Conservation (phyloP, 345 rosid genomes). For the Geranium rotundifolium region DNA sequence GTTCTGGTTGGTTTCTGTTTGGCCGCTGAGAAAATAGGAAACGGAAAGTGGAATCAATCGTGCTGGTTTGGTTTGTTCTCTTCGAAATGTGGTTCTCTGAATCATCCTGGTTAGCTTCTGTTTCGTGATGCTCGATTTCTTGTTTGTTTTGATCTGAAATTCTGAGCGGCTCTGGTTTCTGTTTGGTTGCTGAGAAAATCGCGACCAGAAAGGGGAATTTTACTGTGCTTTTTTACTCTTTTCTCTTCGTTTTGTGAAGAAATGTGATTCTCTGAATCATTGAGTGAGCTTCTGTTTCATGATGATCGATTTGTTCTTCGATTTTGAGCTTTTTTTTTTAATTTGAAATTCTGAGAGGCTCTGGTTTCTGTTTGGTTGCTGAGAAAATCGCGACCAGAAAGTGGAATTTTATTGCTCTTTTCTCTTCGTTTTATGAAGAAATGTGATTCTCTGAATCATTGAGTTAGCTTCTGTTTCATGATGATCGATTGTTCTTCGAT, state of each 20-base stretch:
- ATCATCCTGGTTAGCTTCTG: background rate
- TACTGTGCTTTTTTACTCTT: no score
- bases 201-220: background rate
- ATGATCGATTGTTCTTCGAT: no score
- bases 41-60: background rate
- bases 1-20: no score
- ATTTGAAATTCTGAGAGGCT: background rate
- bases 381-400: background rate
- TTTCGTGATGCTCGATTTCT: no score
- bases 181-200: no score
- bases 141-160: background rate
- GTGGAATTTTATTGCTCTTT: background rate
- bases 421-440: background rate
- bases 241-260: background rate
- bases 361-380: constrained; percentile 4
- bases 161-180: constrained; percentile 5
- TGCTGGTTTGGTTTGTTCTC: no score
- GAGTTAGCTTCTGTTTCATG: no score
- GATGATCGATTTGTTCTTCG: background rate
- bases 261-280: no score
- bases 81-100: no score
- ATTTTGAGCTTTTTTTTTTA: background rate
- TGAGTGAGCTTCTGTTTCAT: background rate
- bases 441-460: no score
- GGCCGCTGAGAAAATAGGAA: no score